phyloP scores from a whole-genome alignment of 768 basidiomycete genomes.

The Tulasnella sp. region DNA sequence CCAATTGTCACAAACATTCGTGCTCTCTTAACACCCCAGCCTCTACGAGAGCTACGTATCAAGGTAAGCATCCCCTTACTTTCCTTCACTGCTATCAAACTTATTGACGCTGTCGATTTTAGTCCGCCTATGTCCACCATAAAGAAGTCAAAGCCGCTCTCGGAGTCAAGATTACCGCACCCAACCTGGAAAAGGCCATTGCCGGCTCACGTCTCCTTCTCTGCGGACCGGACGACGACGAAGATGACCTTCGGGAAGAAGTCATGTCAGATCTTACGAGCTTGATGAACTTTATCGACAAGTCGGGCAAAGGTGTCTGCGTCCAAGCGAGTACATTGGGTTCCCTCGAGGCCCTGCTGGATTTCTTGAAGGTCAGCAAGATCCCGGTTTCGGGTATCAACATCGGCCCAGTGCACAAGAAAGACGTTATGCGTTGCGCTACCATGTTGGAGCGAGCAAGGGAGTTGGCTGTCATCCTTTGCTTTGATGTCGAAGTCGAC shows the following conservation, averaged over 20 bases:
- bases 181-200: constrained; percentile 96
- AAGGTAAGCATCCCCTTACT: constrained; percentile 62
- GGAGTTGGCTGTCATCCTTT: constrained; percentile 92
- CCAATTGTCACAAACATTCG: constrained; percentile 95
- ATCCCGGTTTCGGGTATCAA: constrained; percentile 98
- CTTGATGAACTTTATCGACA: constrained; percentile 87
- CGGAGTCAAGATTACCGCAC: constrained; percentile 92
- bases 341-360: constrained; percentile 92
- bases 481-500: constrained; percentile 94
- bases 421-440: constrained; percentile 87
- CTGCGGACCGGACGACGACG: constrained; percentile 93
- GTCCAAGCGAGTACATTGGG: constrained; percentile 98
- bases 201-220: constrained; percentile 95
- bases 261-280: constrained; percentile 95
- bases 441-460: constrained; percentile 96
- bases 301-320: constrained; percentile 94
- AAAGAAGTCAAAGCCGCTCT: constrained; percentile 96
- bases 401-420: constrained; percentile 96
- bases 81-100: constrained; percentile 4
- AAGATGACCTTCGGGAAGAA: constrained; percentile 91
- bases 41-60: constrained; percentile 90
- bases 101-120: constrained; percentile 21
- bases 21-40: constrained; percentile 94
- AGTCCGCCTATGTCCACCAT: constrained; percentile 97
- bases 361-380: constrained; percentile 93